phyloP scores from a whole-genome alignment of 169 alveolate genomes.

The Plasmodium knowlesi region DNA sequence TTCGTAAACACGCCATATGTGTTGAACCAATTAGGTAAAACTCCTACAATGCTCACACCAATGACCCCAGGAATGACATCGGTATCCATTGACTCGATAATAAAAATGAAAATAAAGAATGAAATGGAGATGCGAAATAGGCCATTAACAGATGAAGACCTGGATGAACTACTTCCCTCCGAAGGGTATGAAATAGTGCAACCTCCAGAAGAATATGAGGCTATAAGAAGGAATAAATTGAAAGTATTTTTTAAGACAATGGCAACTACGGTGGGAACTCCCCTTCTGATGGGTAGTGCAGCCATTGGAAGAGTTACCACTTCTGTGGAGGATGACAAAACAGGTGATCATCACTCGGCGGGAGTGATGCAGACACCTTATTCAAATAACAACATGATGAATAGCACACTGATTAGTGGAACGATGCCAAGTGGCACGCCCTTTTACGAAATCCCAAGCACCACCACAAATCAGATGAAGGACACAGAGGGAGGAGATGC shows the following conservation, averaged over 20 bases:
- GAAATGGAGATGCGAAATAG: constrained; percentile 80
- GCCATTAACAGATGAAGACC: constrained; percentile 96
- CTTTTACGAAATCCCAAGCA: constrained; percentile 17
- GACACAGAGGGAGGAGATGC: constrained; percentile 50
- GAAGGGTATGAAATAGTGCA: constrained; percentile 93
- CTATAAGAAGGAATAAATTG: constrained; percentile 77
- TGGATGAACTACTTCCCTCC: constrained; percentile 93
- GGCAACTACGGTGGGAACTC: constrained; percentile 3
- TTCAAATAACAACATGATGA: neutral
- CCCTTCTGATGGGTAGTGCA: constrained; percentile 62
- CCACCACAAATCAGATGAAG: neutral
- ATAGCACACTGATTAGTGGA: constrained; percentile 39
- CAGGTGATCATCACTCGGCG: neutral
- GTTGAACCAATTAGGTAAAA: neutral
- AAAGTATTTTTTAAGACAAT: constrained; percentile 69
- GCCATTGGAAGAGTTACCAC: neutral
- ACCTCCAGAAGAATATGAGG: constrained; percentile 92
- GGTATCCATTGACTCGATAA: neutral
- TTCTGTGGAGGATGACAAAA: neutral
- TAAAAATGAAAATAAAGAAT: constrained; percentile 58
- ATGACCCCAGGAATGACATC: constrained; percentile 3
- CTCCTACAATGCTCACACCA: neutral
- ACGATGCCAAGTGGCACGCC: constrained; percentile 57
- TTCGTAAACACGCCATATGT: constrained; percentile 21
- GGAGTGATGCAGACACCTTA: neutral